Base-by-base conservation (phyloP, 192 early-diverging fungal genomes). In the Backusella circina region DNA sequence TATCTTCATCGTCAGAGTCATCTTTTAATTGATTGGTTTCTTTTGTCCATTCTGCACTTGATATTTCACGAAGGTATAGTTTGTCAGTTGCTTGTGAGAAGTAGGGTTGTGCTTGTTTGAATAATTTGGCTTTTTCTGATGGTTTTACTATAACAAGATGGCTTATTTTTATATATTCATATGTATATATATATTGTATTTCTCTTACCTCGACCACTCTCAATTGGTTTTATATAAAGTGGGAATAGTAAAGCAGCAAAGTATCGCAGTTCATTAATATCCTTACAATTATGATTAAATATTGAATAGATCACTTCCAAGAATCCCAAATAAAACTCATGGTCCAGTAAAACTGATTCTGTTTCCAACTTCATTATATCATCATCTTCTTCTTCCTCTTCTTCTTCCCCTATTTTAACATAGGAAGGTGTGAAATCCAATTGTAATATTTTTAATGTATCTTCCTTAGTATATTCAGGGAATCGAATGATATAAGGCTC, bases 51-150 rank as follows among this genome's bases (percentile, higher is more conserved):
- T 98, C 95, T 4, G 85, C 84, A 50, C 90, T 92, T 0, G 97
- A 97, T 35, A 99, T 93, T 66, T 98, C 93, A n/a, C 96, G 89
- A 74, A 98, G 80, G 79, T 95, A 98, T 26, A 99, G 82, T 26
- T 92, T 92, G 68, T 97, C 92, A 10, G 91, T 88, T 1, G 93
- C 95, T 10, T 93, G 90, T 8, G 90, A 86, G 86, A 98, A 90
- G 75, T 95, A 93, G 33, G 87, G 87, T 77, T 96, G 91, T 67
- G 93, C 88, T 15, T 90, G 82, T 44, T 87, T 87, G 80, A 94
- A 95, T 50, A 99, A 81, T 47, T 92, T 92, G 30, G 86, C 67
- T 15, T 85, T 92, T 72, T 98, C 93, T 13, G 85, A 76, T 41
- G 85, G 80, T 23, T 85, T 86, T 4, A 87, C 93, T 87, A 61